A percentile compares a stretch with the other conserved stretches of the same genome.
Evolutionary conservation across 225 moss, liverwort and hornwort genomes (phyloP).

Genomic region (Sphagnum contortum): DNA sequence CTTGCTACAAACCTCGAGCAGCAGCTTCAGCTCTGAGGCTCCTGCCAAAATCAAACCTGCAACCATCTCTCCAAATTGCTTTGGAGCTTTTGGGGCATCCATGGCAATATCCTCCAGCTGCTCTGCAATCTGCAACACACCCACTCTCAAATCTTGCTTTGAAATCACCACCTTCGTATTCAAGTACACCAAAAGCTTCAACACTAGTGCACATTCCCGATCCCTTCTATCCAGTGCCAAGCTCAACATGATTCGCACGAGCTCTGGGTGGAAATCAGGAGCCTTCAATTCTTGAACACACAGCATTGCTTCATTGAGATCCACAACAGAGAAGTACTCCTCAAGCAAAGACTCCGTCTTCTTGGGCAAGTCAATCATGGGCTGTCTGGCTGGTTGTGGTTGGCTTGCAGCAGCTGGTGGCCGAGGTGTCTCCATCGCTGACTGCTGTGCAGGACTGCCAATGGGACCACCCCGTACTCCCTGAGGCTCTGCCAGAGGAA

Average conservation of each 20-base stretch:
- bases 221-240: slow-evolving; percentile 47
- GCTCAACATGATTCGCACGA: slow-evolving; percentile 26
- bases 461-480: not conserved
- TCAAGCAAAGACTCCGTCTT: slow-evolving; percentile 47
- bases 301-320: slow-evolving; percentile 45
- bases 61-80: slow-evolving; percentile 43
- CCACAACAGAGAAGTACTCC: slow-evolving; percentile 44
- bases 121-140: slow-evolving; percentile 33
- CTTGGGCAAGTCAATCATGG: slow-evolving; percentile 23
- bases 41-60: slow-evolving; percentile 28
- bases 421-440: slow-evolving; percentile 1
- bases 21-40: slow-evolving; percentile 26
- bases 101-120: slow-evolving; percentile 52
- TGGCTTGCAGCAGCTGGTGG: not conserved
- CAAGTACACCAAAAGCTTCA: slow-evolving; percentile 44
- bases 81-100: slow-evolving; percentile 54
- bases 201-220: slow-evolving; percentile 43
- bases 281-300: slow-evolving; percentile 54
- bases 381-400: slow-evolving; percentile 8
- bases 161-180: slow-evolving; percentile 35
- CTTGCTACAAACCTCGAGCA: slow-evolving; percentile 36
- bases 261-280: slow-evolving; percentile 35
- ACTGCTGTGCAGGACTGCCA: slow-evolving; percentile 1
- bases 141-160: slow-evolving; percentile 32
- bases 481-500: slow-evolving; percentile 2